Evolutionary conservation across 345 rosid genomes (phyloP), one percentile per base, ranked within the genome.

Genomic region (Populus euphratica): DNA sequence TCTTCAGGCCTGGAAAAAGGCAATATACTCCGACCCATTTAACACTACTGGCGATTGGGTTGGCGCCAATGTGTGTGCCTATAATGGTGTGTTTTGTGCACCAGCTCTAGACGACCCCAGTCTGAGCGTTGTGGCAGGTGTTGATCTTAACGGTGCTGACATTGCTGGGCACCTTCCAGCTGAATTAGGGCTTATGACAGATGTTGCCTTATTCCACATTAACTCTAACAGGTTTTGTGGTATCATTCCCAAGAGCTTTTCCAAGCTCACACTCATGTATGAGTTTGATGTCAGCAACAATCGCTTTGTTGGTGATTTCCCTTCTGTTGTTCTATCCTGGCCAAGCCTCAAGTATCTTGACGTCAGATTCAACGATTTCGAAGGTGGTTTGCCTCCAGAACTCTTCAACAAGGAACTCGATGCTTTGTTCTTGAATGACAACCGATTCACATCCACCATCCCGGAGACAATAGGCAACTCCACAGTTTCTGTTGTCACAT

Each of bases 261-360:
- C 85, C 10, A 86, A 81, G 73, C 85, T 91, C 59, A 83, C 62
- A 9, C 76, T 87, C 13, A 90, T 92, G 92, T 75, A 83, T 20
- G 98, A 94, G 83, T 92, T 94, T 38, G 98, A 94, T 79, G 78
- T 92, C 68, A 94, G 97, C 79, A 92, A 89, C 87, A 94, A 94
- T 81, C 86, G 97, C 0, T 90, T 94, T 6, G 98, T 92, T 12
- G 97, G 97, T 9, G 21, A 66, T n/a, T 93, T 93, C 84, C 97
- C 98, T 0, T 36, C 39, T 0, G 90, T 88, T n/a, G 80, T 76
- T 56, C 79, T 94, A 17, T 43, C 83, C 0, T 91, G 97, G 98
- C 87, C 90, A 1, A 59, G 54, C 0, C 70, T 90, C 70, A 89
- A 79, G 78, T 94, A 35, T 54, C 56, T 94, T 25, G 98, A 94